A percentile compares a stretch with the other conserved stretches of the same genome.
Conservation (phyloP, 768 basidiomycete species). For the Hygrophorus russula region DNA sequence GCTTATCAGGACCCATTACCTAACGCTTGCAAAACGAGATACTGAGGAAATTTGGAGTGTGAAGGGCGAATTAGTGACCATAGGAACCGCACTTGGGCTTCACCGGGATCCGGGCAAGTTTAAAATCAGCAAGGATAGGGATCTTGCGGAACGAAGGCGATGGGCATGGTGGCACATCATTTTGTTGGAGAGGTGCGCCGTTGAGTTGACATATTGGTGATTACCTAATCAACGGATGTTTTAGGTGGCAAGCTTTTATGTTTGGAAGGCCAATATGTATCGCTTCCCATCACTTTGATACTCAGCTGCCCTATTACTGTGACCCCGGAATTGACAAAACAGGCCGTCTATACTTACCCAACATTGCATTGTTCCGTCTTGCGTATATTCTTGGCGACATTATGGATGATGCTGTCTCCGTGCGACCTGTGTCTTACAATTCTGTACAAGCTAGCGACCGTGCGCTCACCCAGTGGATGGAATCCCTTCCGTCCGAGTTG, state of each 20-base stretch:
- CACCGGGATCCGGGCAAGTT: slow-evolving; percentile 81
- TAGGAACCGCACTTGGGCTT: slow-evolving; percentile 73
- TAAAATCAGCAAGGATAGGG: slow-evolving; percentile 42
- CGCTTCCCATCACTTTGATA: slow-evolving; percentile 77
- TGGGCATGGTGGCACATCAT: slow-evolving; percentile 93
- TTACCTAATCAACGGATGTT: slow-evolving; percentile 3
- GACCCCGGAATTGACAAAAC: slow-evolving; percentile 53
- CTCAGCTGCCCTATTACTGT: slow-evolving; percentile 59
- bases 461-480: slow-evolving; percentile 63
- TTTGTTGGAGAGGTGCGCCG: slow-evolving; percentile 57
- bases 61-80: slow-evolving; percentile 60
- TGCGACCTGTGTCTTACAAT: slow-evolving; percentile 71
- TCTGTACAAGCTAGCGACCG: slow-evolving; percentile 63
- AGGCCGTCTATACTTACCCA: slow-evolving; percentile 59
- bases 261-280: slow-evolving; percentile 71
- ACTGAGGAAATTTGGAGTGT: slow-evolving; percentile 76
- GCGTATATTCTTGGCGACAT: slow-evolving; percentile 75
- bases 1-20: slow-evolving; percentile 60
- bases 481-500: slow-evolving; percentile 62
- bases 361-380: slow-evolving; percentile 65
- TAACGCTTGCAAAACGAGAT: slow-evolving; percentile 62
- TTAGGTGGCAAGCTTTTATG: slow-evolving; percentile 81
- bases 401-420: slow-evolving; percentile 75
- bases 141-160: slow-evolving; percentile 63
- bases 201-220: neutral